These are phyloP conservation scores for Lentinula guzmanii DNA, from an alignment of 768 basidiomycete species.

Conservation along the genomic window DNA sequence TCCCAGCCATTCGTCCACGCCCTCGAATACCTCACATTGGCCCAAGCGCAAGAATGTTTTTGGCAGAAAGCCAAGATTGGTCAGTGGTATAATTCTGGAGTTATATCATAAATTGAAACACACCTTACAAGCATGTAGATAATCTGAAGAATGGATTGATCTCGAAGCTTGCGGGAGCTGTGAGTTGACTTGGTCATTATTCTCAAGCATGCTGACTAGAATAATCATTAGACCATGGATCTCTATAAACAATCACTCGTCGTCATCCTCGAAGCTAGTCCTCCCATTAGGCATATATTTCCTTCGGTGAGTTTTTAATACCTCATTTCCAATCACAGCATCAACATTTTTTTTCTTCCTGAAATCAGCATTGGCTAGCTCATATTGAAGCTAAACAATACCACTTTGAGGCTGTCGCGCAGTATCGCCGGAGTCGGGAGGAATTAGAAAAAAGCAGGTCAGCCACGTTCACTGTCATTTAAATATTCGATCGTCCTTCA, in stretches of 20 bases:
- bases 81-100: constrained; percentile 23
- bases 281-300: constrained; percentile 40
- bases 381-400: constrained; percentile 78
- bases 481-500: too few species aligned
- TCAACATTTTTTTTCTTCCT: too few species aligned
- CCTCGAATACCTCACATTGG: constrained; percentile 75
- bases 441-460: constrained; percentile 78
- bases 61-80: constrained; percentile 92
- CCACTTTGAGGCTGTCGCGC: constrained; percentile 88
- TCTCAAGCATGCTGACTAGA: neutral
- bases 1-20: constrained; percentile 51
- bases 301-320: constrained; percentile 39
- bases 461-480: too few species aligned
- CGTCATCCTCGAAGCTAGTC: constrained; percentile 35
- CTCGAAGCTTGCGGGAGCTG: constrained; percentile 76
- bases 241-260: constrained; percentile 52
- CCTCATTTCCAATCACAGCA: too few species aligned
- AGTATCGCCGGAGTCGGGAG: constrained; percentile 83
- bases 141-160: constrained; percentile 78
- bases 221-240: constrained; percentile 42
- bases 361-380: constrained; percentile 62
- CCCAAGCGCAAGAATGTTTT: constrained; percentile 94
- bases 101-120: neutral
- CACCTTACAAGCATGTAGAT: constrained; percentile 25
- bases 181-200: constrained; percentile 19